phyloP scores from a whole-genome alignment of 148 eudicot species.

The Chenopodium formosanum region DNA sequence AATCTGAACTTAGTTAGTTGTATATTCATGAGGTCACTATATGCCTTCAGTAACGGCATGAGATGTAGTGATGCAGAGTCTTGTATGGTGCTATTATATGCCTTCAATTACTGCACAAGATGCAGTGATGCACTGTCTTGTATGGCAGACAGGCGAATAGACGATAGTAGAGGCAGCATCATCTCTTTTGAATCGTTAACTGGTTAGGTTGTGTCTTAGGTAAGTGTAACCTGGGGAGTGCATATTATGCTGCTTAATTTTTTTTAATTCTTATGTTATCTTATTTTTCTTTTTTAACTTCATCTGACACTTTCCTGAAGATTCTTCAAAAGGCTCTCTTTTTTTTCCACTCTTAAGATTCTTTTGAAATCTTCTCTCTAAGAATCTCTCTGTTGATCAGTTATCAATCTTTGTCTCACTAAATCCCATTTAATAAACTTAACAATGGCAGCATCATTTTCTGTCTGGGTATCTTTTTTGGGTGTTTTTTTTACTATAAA shows the following conservation, averaged over 20 bases:
- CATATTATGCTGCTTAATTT: neutral
- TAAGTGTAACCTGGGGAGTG: neutral
- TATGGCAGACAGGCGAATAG: neutral
- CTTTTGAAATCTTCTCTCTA: neutral
- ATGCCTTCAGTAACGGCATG: neutral
- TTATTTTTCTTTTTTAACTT: no score
- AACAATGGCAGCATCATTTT: neutral
- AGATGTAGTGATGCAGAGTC: neutral
- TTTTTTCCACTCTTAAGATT: neutral
- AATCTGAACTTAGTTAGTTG: neutral
- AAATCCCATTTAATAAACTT: no score
- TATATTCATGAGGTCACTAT: neutral
- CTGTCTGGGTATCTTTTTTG: neutral
- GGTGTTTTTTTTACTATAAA: neutral
- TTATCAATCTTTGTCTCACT: neutral
- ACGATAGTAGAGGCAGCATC: neutral
- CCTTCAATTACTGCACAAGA: neutral
- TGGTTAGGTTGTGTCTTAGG: neutral
- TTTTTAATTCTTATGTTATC: no score
- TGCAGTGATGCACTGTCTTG: neutral
- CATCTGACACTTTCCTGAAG: no score
- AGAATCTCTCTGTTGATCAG: neutral
- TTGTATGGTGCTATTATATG: neutral
- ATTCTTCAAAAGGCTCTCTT: neutral
- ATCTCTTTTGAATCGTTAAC: neutral